Evolutionary conservation across 345 rosid species (phyloP), one percentile per base, ranked within the genome.

Genomic region (Sisymbrium irio): DNA sequence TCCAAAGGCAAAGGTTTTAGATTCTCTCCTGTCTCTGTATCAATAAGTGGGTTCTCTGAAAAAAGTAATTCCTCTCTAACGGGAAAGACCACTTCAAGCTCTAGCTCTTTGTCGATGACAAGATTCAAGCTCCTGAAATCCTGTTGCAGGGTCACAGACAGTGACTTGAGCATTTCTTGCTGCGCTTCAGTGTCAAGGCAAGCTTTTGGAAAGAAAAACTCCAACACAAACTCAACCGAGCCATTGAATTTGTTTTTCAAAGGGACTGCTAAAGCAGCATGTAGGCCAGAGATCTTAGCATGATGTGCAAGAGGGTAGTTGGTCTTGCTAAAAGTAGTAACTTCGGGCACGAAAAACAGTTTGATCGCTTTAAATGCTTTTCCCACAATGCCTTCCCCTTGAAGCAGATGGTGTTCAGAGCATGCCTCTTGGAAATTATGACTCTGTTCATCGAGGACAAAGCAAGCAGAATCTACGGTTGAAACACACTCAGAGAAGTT

Each of bases 261-360:
- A 4, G 96, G 98, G 58, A 88, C 85, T 46, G 99, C 97, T 69
- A 88, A 54, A 46, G 97, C 97, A 30, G 90, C 88, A 50, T 75
- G 80, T 75, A 91, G 81, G 14, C 80, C 87, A 59, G 91, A 83
- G 84, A 95, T 83, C 81, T 85, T 81, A 51, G 99, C 97, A 75
- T 88, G 91, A 81, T 95, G 99, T 70, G 97, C 86, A 39, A 91
- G 87, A 56, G 97, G 95, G 67, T 95, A 95, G 41, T 87, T 81
- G n/a, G 88, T 81, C 82, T 83, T 88, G 78, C 86, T 83, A 59
- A 87, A 89, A 35, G 85, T 78, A 7, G 91, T 82, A 45, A 91
- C 76, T 73, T 94, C 84, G 8, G 84, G 69, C 17, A 87, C 83
- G 73, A 89, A 91, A 65, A 91, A 89, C 44, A 84, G 91, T 70